phyloP scores from a whole-genome alignment of 192 early-diverging fungal species.

The Mortierella hygrophila region DNA sequence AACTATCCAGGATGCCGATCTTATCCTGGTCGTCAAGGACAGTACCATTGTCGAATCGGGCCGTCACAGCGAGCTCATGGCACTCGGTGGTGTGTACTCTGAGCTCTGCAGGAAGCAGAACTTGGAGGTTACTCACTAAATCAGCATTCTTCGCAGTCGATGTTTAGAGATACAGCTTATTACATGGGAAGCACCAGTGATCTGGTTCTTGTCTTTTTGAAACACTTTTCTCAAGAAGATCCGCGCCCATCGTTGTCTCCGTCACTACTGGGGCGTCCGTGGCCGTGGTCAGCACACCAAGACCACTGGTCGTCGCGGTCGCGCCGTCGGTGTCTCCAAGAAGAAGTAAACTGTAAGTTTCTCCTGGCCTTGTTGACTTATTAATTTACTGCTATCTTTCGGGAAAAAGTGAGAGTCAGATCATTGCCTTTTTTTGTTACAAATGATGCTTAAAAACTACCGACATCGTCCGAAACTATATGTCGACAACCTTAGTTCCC shows the following conservation, averaged over 20 bases:
- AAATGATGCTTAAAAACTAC: slow-evolving; percentile 65
- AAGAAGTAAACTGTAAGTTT: slow-evolving; percentile 84
- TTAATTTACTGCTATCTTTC: neutral
- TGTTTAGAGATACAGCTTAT: too few relatives aligned
- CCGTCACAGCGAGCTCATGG: too few relatives aligned
- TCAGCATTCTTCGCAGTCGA: too few relatives aligned
- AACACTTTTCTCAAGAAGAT: slow-evolving; percentile 91
- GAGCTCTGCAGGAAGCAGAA: too few relatives aligned
- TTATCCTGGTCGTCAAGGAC: too few relatives aligned
- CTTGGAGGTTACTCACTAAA: too few relatives aligned
- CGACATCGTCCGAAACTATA: slow-evolving; percentile 68
- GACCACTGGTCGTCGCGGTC: slow-evolving; percentile 97
- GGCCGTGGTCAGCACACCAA: slow-evolving; percentile 99
- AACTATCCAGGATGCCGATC: too few relatives aligned
- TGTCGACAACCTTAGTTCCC: slow-evolving; percentile 57
- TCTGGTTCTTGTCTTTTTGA: too few relatives aligned
- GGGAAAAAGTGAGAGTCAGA: neutral
- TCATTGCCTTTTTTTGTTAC: slow-evolving; percentile 15
- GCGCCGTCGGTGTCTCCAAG: slow-evolving; percentile 98
- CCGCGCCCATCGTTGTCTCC: slow-evolving; percentile 97
- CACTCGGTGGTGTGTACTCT: too few relatives aligned
- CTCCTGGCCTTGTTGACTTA: neutral
- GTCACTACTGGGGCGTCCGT: slow-evolving; percentile 98
- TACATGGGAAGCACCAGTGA: too few relatives aligned
- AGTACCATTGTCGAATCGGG: too few relatives aligned